Conservation (phyloP, 768 basidiomycete genomes). For the Leccinum subtestaceum region DNA sequence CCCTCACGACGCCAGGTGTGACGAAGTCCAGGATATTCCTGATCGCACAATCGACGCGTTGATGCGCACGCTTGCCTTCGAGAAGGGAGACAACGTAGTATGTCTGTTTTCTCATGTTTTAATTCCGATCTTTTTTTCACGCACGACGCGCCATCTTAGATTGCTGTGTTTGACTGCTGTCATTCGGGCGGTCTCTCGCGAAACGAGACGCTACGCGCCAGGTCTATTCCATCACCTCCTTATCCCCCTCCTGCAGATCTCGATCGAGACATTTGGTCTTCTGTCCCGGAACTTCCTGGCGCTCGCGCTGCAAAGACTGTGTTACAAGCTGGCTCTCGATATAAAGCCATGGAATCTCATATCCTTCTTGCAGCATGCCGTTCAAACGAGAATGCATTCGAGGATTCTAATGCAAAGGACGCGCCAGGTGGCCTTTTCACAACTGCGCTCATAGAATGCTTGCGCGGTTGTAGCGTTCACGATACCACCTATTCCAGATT, state of each 20-base stretch:
- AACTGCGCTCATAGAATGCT: constrained; percentile 13
- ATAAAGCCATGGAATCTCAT: constrained; percentile 20
- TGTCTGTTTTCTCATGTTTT: not conserved
- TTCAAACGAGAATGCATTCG: constrained; percentile 12
- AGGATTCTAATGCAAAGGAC: constrained; percentile 7
- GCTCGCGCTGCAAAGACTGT: constrained; percentile 9
- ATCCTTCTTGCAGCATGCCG: constrained; percentile 23
- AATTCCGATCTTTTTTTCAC: not conserved
- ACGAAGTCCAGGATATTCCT: constrained; percentile 10
- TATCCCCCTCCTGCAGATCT: constrained; percentile 15
- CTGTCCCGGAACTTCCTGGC: not conserved
- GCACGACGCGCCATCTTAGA: not conserved
- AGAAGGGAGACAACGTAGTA: constrained; percentile 21
- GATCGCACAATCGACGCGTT: constrained; percentile 14
- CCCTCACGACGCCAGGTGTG: constrained; percentile 1
- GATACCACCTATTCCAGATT: constrained; percentile 16
- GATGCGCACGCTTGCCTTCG: constrained; percentile 16
- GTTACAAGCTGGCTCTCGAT: constrained; percentile 11
- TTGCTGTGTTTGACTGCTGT: constrained; percentile 21
- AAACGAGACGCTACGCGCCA: not conserved
- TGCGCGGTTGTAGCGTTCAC: constrained; percentile 7
- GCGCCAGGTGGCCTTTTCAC: constrained; percentile 20
- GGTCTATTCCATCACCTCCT: constrained; percentile 12
- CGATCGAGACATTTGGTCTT: constrained; percentile 7
- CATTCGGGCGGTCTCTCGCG: constrained; percentile 21